Evolutionary conservation across 768 basidiomycete species (phyloP), one percentile per base, ranked within the genome.

Genomic region (Russula earlei): DNA sequence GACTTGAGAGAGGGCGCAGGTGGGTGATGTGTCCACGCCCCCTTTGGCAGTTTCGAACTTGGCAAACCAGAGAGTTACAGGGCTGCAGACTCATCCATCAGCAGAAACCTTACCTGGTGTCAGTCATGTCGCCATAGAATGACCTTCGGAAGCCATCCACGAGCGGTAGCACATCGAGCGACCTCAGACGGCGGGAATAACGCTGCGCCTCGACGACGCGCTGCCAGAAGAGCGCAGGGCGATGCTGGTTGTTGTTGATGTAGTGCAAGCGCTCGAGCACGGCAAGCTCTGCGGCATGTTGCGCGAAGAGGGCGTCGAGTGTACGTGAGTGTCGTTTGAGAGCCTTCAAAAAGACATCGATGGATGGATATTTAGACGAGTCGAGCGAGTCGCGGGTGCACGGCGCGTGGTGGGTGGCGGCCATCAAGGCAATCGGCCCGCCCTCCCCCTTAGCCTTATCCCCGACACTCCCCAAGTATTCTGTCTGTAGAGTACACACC

Each of bases 241-340:
- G 76, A 65, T 87, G 85, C 63, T 91, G 88, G 61, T 89, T 91
- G 65, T 85, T 87, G 60, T 80, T 81, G 62, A 87, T 87, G 70
- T 91, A 90, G 66, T 83, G 83, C 2, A 90, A 66, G 57, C 84
- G 74, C 62, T 83, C 80, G 34, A 90, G 71, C 19, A 86, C 67
- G 49, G 77, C 76, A 5, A 80, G 66, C 62, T 88, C 85, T 25
- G 78, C 74, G 3, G 68, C 61, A 40, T 77, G 73, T 14, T 71
- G 65, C 15, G 70, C 58, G 43, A 80, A 62, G 11, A 71, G 69
- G 38, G 72, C 65, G 45, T 75, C 77, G 17, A 86, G 73, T 27
- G 75, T 74, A 31, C 83, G 79, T n/a, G 77, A 72, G 60, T 70
- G 71, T 45, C 68, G 25, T 65, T 81, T 87, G 45, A 87, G 72